These are phyloP conservation scores for Lentinula boryana DNA, from an alignment of 768 basidiomycete genomes.

Conservation along the genomic window DNA sequence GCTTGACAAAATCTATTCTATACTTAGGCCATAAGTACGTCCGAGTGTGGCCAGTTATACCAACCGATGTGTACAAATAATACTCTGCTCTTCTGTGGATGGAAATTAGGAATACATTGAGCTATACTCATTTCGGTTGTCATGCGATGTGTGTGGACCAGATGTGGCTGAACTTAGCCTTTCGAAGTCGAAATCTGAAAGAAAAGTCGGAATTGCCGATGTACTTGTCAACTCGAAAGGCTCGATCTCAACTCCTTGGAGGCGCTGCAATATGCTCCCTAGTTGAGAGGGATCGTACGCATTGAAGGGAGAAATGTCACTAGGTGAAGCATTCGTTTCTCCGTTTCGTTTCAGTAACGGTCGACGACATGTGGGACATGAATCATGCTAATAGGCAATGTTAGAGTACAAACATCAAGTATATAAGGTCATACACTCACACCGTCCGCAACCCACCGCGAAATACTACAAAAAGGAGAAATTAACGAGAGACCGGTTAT, in stretches of 20 bases:
- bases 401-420: conserved; percentile 2
- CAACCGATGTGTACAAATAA: not conserved
- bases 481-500: conserved; percentile 10
- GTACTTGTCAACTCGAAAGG: not conserved
- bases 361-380: conserved; percentile 63
- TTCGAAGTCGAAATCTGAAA: not conserved
- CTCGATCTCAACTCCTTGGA: not conserved
- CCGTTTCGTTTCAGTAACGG: conserved; percentile 26
- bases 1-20: not conserved
- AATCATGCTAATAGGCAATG: conserved; percentile 39
- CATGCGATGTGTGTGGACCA: not conserved
- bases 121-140: conserved; percentile 30
- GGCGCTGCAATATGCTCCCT: not conserved
- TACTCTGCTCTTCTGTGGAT: not conserved
- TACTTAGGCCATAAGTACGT: not conserved
- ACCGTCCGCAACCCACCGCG: conserved; percentile 54
- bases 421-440: conserved; percentile 28
- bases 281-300: conserved; percentile 3
- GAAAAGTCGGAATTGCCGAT: not conserved
- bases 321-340: conserved; percentile 1
- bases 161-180: not conserved
- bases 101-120: conserved; percentile 55
- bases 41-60: not conserved
- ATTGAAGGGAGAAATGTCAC: conserved; percentile 8
- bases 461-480: conserved; percentile 39